Evolutionary conservation across 495 filamentous ascomycete species (phyloP), one percentile per base, ranked within the genome.

Genomic region (Penicillium arizonense): DNA sequence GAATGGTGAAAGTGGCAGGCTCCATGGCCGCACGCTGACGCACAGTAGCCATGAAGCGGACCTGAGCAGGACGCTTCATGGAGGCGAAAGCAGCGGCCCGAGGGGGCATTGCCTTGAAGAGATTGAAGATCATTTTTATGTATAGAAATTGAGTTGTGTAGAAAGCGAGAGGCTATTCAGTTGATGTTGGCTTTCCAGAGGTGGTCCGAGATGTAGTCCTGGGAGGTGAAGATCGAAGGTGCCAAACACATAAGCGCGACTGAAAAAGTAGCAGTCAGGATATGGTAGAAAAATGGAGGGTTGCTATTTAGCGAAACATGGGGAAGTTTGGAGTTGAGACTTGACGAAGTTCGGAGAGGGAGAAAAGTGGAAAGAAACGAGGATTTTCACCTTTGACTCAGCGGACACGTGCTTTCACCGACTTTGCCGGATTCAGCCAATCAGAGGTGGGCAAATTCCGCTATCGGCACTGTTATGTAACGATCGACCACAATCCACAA

Each of bases 181-280:
- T 88, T 90, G 60, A 81, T 82, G 59, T 83, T 87, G 72, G 94
- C 86, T 83, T 96, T 96, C 94, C 94, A 98, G 79, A 98, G 85
- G 80, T 98, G 94, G 83, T 96, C 89, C 88, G 90, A 96, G 80
- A 96, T 89, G 80, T 96, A 96, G 82, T 96, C 90, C 90, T 96
- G 91, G 76, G 91, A 96, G 80, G 91, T 97, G 81, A 93, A 97
- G 74, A 88, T 82, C 69, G 91, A 91, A 74, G 86, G 80, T 83
- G 86, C 86, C 82, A 88, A 89, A 89, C 87, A 89, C 91, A 97
- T 97, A 87, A 88, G 87, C 82, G 88, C 88, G 72, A 74, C 64
- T 70, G 69, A 73, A 60, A 60, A 54, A 58, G 36, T 68, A 70
- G 63, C 70, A 77, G 74, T 75, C 66, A 70, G 37, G 56, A 59